Evolutionary conservation across 106 monocot species (phyloP), one percentile per base, ranked within the genome.

Genomic region (Dendrobium catenatum): DNA sequence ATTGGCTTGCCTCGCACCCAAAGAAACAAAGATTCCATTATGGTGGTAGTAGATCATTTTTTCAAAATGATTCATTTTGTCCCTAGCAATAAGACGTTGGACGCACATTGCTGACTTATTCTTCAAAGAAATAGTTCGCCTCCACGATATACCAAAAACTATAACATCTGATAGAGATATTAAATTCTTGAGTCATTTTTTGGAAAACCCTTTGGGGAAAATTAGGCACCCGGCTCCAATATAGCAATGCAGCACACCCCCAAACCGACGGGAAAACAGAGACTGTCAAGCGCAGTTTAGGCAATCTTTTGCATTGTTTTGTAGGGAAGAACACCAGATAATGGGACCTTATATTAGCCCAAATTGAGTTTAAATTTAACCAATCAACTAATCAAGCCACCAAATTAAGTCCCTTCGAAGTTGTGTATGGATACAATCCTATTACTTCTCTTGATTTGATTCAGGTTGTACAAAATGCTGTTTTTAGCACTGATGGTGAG

Each of bases 21-120:
- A 46, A 27, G 48, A 56, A 46, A 22, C 9, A 78, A 58, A 78
- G 78, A 78, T 58, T 78, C 24, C 0, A 16, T 78, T 15, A 56
- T 78, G 55, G 54, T 78, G 5, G 29, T 78, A 2, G 33, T 55
- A 9, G 78, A 78, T 20, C 24, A 15, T 3, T 78, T 56, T 47
- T 78, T 37, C 7, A 78, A 58, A 24, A 77, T 77, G 47, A 49
- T 11, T 48, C 77, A 77, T 48, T 47, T 77, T 77, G 77, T 77
- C 0, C 48, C 77, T 20, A 51, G 77, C n/a, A 47, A 15, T 20
- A 77, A 77, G 22, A 77, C 19, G 1, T 49, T 48, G 26, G 77
- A 77, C 2, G 37, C 37, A 37, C 37, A 2, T 37, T 37, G 37
- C 37, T 37, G 37, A 37, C 37, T 37, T 37, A 37, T 37, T 37